phyloP scores from a whole-genome alignment of 23 red algal species.

The Gracilariopsis chorda region DNA sequence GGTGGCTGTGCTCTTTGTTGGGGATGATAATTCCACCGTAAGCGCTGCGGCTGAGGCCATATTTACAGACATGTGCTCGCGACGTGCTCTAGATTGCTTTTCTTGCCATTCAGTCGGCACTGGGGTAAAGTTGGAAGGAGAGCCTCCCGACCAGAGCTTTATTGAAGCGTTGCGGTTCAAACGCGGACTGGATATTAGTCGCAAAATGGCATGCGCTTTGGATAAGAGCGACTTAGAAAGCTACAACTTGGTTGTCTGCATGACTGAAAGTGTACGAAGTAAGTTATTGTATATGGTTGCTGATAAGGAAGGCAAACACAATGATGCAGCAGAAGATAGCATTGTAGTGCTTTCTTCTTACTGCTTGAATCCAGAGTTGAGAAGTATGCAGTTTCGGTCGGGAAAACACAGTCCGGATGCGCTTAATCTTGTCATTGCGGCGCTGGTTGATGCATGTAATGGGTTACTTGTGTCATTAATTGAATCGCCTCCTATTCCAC shows the following conservation, averaged over 20 bases:
- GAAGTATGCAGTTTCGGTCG: constrained; percentile 20
- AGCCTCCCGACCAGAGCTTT: constrained; percentile 4
- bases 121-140: constrained; percentile 2
- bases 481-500: constrained; percentile 35
- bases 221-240: constrained; percentile 31
- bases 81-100: constrained; percentile 36
- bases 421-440: constrained; percentile 29
- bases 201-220: constrained; percentile 30
- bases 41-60: constrained; percentile 45
- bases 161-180: constrained; percentile 42
- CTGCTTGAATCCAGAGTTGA: constrained; percentile 7
- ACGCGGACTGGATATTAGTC: constrained; percentile 36
- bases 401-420: constrained; percentile 27
- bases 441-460: constrained; percentile 50
- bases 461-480: constrained; percentile 34
- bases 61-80: constrained; percentile 32
- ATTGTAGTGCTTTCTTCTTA: constrained; percentile 35
- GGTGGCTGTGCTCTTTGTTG: constrained; percentile 46
- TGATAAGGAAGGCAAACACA: constrained; percentile 33
- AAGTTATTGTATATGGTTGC: constrained; percentile 31
- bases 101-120: constrained; percentile 40
- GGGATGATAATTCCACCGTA: constrained; percentile 11
- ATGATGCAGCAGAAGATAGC: constrained; percentile 26
- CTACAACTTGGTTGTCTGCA: constrained; percentile 58
- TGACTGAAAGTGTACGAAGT: constrained; percentile 28